These are phyloP conservation scores for Plantago ovata DNA, from an alignment of 257 asterid species.

Conservation along the genomic window DNA sequence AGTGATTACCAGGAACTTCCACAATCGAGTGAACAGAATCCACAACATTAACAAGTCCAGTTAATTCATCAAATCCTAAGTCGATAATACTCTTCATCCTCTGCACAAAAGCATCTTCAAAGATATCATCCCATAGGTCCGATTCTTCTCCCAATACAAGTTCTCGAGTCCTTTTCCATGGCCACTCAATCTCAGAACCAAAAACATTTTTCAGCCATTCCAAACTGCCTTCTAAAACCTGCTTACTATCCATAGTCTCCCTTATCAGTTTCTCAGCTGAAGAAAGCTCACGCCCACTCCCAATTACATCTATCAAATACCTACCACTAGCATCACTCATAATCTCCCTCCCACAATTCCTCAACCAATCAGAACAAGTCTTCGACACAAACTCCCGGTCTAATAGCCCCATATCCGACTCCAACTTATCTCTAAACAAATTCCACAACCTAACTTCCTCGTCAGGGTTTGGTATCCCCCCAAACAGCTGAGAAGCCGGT, in stretches of 20 bases:
- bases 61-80: constrained; percentile 64
- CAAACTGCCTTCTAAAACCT: constrained; percentile 88
- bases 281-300: constrained; percentile 83
- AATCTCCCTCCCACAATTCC: constrained; percentile 86
- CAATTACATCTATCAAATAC: constrained; percentile 76
- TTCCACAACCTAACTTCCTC: constrained; percentile 93
- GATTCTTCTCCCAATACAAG: constrained; percentile 96
- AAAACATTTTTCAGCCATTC: constrained; percentile 98
- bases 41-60: constrained; percentile 56
- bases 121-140: constrained; percentile 94
- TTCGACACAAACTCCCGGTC: constrained; percentile 64
- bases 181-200: constrained; percentile 96
- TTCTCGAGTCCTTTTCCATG: constrained; percentile 93
- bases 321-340: constrained; percentile 68
- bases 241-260: constrained; percentile 90
- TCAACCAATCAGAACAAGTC: constrained; percentile 94
- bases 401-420: constrained; percentile 65
- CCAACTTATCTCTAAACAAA: constrained; percentile 73
- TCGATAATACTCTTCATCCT: constrained; percentile 87
- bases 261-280: constrained; percentile 85
- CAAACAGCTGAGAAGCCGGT: constrained; percentile 97
- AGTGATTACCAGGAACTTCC: constrained; percentile 46
- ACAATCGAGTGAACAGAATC: constrained; percentile 57
- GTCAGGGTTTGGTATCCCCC: constrained; percentile 94
- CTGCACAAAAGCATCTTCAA: constrained; percentile 85